Base-by-base conservation (phyloP, 2,329 filamentous ascomycete species). In the Balansia obtecta region DNA sequence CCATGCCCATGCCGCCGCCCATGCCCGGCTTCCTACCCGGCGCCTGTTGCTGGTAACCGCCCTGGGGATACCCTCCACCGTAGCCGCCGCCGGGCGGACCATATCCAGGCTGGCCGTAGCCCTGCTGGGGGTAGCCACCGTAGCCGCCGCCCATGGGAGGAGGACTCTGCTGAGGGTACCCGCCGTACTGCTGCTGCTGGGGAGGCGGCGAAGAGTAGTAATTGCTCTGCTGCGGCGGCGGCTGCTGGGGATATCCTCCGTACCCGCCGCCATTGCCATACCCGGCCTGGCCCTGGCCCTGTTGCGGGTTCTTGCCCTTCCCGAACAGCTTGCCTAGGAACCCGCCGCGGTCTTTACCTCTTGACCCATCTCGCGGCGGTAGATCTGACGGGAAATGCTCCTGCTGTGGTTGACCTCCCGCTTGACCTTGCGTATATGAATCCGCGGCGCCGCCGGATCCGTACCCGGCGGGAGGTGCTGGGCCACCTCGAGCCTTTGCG, bases 241-340 rank as follows among this genome's bases (percentile, higher is more conserved):
- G 27, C 39, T 63, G 59, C 49, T 34, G 46, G 16, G 46, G 38
- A 15, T 42, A 48, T 8, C 46, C 46, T n/a, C 46, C 46, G 30
- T 51, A 48, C 45, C 27, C 27, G 27, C 27, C 27, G 27, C 27
- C 27, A 27, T 27, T 27, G 27, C 27, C 27, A 27, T 27, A 27
- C 5, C 27, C 27, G 5, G 27, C 59, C 49, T 58, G 55, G 37
- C 64, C 59, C 49, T 58, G 55, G 37, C 64, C 63, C 54, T 68
- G 55, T 50, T 61, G 62, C 5, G 56, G 58, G 4, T 54, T 56
- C 33, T 63, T 58, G 40, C 58, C 68, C 63, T 76, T 76, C 42
- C 73, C 67, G 16, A 77, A 68, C 45, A 77, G 60, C 66, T 79
- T 79, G 45, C 74, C 73, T 3, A 80, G 60, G 43, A 79, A 65